Percentiles rank a stretch among this genome's conserved stretches.
Conservation (phyloP, 257 asterid species). For the Penstemon davidsonii region DNA sequence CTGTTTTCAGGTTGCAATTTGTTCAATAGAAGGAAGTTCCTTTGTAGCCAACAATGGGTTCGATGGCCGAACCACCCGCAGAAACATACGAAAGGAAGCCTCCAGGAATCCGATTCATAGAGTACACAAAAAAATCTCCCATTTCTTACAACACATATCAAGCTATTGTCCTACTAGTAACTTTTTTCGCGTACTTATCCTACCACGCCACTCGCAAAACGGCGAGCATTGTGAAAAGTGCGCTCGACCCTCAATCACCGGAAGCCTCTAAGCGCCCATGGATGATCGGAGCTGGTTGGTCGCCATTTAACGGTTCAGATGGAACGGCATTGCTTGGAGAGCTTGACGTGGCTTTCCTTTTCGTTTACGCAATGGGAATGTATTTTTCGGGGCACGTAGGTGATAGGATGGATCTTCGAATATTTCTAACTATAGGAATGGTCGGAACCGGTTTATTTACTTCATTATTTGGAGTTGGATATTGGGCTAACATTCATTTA, state of each 20-base stretch:
- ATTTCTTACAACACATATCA: constrained; percentile 80
- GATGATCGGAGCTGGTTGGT: constrained; percentile 77
- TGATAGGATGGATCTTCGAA: constrained; percentile 82
- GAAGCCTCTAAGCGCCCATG: constrained; percentile 30
- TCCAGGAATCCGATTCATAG: constrained; percentile 60
- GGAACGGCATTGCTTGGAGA: constrained; percentile 89
- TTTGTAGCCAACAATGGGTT: constrained; percentile 49
- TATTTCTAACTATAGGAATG: constrained; percentile 83
- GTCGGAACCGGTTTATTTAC: constrained; percentile 96
- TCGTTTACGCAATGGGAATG: constrained; percentile 86
- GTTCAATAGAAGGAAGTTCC: constrained; percentile 14
- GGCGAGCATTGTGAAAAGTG: constrained; percentile 86
- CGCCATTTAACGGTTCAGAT: constrained; percentile 67
- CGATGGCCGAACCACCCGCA: constrained; percentile 36
- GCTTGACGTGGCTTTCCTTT: constrained; percentile 91
- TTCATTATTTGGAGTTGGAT: constrained; percentile 82
- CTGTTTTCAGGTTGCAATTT: constrained; percentile 38
- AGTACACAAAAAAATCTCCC: constrained; percentile 50
- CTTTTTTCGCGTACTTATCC: constrained; percentile 76
- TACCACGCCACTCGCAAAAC: constrained; percentile 96
- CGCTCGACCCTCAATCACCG: constrained; percentile 87
- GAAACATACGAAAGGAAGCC: constrained; percentile 52
- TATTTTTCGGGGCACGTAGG: constrained; percentile 91
- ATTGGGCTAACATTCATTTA: constrained; percentile 70
- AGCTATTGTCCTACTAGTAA: constrained; percentile 68